Conservation (phyloP, 257 asterid species). For the Gentiana dahurica region DNA sequence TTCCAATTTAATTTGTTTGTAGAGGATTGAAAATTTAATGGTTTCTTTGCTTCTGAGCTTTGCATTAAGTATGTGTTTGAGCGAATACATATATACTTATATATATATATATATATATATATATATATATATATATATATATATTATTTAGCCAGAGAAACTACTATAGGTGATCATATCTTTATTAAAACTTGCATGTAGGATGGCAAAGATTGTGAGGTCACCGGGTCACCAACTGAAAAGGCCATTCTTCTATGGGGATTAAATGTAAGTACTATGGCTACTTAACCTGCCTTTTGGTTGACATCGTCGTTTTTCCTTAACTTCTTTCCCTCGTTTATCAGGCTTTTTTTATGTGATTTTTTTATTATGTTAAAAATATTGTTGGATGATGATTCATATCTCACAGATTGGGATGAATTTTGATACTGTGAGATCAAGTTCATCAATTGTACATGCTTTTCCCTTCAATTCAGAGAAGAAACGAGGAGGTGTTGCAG, state of each 20-base stretch:
- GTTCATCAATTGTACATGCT: constrained; percentile 65
- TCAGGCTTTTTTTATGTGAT: background rate
- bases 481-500: constrained; percentile 91
- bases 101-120: too few relatives aligned
- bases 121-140: too few relatives aligned
- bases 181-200: constrained; percentile 4
- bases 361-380: too few relatives aligned
- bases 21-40: too few relatives aligned
- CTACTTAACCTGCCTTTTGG: background rate
- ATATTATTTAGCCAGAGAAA: too few relatives aligned
- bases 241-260: constrained; percentile 96
- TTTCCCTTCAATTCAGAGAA: constrained; percentile 97
- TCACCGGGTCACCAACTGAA: constrained; percentile 95
- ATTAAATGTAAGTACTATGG: constrained; percentile 36
- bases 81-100: too few relatives aligned
- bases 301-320: background rate
- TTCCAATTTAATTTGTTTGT: too few relatives aligned
- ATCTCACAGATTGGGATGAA: constrained; percentile 76
- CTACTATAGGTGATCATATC: too few relatives aligned
- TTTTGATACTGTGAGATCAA: constrained; percentile 44
- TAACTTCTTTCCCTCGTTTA: background rate
- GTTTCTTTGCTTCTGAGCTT: too few relatives aligned
- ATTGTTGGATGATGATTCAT: background rate
- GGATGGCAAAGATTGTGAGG: constrained; percentile 67
- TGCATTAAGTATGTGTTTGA: too few relatives aligned